These are phyloP conservation scores for Cladochytrium replicatum DNA, from an alignment of 192 early-diverging fungal species.

Conservation along the genomic window DNA sequence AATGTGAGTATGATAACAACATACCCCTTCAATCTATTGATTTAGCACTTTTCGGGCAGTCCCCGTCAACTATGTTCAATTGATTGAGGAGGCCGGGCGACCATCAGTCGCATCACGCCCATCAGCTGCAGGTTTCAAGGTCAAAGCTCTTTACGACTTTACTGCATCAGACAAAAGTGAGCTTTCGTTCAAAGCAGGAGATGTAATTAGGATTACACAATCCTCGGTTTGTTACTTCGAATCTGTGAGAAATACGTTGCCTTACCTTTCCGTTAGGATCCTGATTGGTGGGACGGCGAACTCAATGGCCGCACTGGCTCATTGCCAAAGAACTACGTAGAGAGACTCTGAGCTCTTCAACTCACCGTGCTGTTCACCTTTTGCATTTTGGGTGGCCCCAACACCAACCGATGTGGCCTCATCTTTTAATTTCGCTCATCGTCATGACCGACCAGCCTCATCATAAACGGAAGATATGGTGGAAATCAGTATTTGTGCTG, in stretches of 20 bases:
- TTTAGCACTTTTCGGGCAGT: too few species aligned
- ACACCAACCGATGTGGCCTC: too few species aligned
- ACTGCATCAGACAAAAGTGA: constrained; percentile 70
- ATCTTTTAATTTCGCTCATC: too few species aligned
- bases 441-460: too few species aligned
- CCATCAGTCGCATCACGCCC: not conserved
- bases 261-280: constrained; percentile 8
- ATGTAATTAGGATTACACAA: constrained; percentile 74
- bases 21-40: too few species aligned
- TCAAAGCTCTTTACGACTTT: constrained; percentile 88
- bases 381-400: too few species aligned
- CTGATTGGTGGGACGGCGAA: constrained; percentile 83
- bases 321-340: constrained; percentile 89
- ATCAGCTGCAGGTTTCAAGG: constrained; percentile 16
- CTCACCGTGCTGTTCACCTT: too few species aligned
- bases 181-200: constrained; percentile 80
- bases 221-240: constrained; percentile 10
- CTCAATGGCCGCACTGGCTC: constrained; percentile 70
- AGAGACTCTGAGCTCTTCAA: too few species aligned
- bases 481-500: too few species aligned
- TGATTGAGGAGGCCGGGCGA: constrained; percentile 8
- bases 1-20: too few species aligned
- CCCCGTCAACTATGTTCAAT: constrained; percentile 86
- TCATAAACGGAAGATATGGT: too few species aligned
- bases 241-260: not conserved